A percentile compares a stretch with the other conserved stretches of the same genome.
Conservation (phyloP, 1,284 basidiomycete genomes). For the Malassezia yamatoensis region DNA sequence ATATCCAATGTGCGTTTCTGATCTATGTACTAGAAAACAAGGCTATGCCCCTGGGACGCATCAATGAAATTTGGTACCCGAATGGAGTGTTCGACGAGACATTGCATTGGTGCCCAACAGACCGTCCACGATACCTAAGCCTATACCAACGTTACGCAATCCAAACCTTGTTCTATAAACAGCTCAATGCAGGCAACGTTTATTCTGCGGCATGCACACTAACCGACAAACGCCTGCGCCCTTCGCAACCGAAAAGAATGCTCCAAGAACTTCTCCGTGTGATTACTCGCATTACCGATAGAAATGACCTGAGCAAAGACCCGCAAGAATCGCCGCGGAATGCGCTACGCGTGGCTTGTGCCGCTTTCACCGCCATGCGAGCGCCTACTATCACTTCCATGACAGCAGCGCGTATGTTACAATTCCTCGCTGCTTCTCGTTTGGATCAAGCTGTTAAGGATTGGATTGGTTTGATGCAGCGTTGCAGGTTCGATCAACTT, state of each 20-base stretch:
- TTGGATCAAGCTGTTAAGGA: slow-evolving; percentile 18
- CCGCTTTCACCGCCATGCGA: slow-evolving; percentile 4
- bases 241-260: slow-evolving; percentile 23
- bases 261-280: slow-evolving; percentile 18
- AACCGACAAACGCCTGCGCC: slow-evolving; percentile 20
- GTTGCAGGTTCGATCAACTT: slow-evolving; percentile 1
- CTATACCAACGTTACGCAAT: slow-evolving; percentile 18
- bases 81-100: background rate
- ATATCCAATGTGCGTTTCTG: slow-evolving; percentile 7
- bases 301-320: background rate
- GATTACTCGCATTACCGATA: background rate
- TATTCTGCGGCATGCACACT: slow-evolving; percentile 17
- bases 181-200: slow-evolving; percentile 12
- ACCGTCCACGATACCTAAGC: slow-evolving; percentile 8
- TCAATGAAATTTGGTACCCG: slow-evolving; percentile 19
- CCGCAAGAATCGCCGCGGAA: slow-evolving; percentile 8
- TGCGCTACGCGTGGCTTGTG: slow-evolving; percentile 10
- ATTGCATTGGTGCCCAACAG: background rate
- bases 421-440: slow-evolving; percentile 14
- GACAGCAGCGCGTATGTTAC: slow-evolving; percentile 16
- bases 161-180: slow-evolving; percentile 13
- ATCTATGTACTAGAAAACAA: background rate
- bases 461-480: slow-evolving; percentile 15
- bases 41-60: background rate
- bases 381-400: background rate